Evolutionary conservation across 2,329 filamentous ascomycete genomes (phyloP), one percentile per base, ranked within the genome.

Genomic region (Alternaria ventricosa): DNA sequence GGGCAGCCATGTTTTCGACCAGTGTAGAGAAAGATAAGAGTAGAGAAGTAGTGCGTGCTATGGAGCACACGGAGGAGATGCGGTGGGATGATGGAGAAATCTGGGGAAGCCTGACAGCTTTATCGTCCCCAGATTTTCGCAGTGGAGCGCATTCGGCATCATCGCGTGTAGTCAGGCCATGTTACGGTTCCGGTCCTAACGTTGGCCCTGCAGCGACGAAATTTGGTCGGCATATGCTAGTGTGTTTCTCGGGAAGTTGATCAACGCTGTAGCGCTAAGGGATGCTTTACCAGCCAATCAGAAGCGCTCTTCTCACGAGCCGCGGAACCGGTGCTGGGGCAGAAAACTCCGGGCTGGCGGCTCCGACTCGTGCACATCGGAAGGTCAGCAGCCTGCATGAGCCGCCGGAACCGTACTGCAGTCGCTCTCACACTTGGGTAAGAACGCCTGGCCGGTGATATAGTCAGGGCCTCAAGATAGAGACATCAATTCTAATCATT

Each of bases 81-180:
- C n/a, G 45, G 51, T 22, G 25, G 20, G 56, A 41, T 59, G 54
- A 57, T 61, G 57, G 44, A 25, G 45, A 61, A 63, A 57, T 28
- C 46, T 55, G 65, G 65, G 60, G 61, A 61, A 30, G 30, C n/a
- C 59, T 20, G 87, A 86, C 50, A 85, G 82, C 66, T 84, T 90
- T 75, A 84, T 90, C 77, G 87, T 87, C 87, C 80, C 88, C 93
- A 68, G 91, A 92, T 85, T 93, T 93, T 5, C 86, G 92, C 87
- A 11, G 87, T 89, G 75, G 86, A 89, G 77, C 87, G 88, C 51
- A 33, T 23, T 12, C 82, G 58, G 46, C 63, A 57, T 49, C 57
- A 63, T 56, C 63, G 44, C 23, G 86, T 66, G 60, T 61, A 57
- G 59, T 59, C 11, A 60, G 15, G 60, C 63, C 15, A 46, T 57